These are phyloP conservation scores for Neurospora pannonica DNA, from an alignment of 495 filamentous ascomycete genomes.

Conservation along the genomic window DNA sequence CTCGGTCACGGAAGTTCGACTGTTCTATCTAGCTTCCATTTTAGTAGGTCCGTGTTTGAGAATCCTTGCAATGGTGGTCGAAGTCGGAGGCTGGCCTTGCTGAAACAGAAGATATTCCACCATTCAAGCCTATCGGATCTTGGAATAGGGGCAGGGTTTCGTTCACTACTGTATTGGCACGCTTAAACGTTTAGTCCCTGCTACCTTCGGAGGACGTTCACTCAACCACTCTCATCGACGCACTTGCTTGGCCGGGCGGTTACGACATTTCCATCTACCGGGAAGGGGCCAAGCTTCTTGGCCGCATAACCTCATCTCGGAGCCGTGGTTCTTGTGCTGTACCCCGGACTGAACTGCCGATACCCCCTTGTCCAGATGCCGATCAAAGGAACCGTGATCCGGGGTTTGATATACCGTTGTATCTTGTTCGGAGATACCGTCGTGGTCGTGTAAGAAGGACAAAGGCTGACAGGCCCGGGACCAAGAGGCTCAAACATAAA, in stretches of 20 bases:
- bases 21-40: not conserved
- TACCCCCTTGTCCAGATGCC: not conserved
- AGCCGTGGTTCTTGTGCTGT: not conserved
- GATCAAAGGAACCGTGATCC: not conserved
- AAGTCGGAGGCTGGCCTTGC: not conserved
- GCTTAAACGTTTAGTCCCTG: not conserved
- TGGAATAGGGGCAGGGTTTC: not conserved
- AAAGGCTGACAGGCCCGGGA: not conserved
- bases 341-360: not conserved
- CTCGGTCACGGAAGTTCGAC: not conserved
- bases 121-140: not conserved
- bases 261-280: not conserved
- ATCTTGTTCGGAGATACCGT: not conserved
- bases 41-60: not conserved
- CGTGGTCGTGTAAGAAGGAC: not conserved
- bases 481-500: not conserved
- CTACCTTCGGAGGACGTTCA: not conserved
- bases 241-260: not conserved
- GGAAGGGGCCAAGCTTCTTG: not conserved
- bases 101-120: not conserved
- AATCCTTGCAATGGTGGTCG: not conserved
- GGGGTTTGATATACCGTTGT: not conserved
- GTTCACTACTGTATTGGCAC: not conserved
- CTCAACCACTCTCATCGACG: not conserved
- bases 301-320: not conserved